Evolutionary conservation across 2,329 filamentous ascomycete species (phyloP), one percentile per base, ranked within the genome.

Genomic region (Fusarium sp.): DNA sequence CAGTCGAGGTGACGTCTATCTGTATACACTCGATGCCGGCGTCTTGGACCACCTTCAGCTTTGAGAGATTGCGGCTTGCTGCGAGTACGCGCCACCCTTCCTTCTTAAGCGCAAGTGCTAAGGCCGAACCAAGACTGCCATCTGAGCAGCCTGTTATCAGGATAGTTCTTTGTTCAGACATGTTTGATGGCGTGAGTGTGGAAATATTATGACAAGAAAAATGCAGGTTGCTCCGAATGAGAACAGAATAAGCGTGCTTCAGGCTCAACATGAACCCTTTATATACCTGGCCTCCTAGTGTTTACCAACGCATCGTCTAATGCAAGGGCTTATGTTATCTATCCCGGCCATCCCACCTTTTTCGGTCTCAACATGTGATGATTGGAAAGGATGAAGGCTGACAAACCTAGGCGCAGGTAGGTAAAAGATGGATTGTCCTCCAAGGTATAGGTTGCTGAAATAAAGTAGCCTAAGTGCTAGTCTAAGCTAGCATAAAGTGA

Each of bases 71-170:
- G 8, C 77, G 74, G 2, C 74, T 74, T 1, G 78, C 75, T 16
- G 77, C 78, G 43, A 78, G 74, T 13, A 80, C 77, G 14, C 69
- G 64, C 64, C 71, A 77, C 11, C 75, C 74, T 3, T 43, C 46
- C 1, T 65, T 50, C n/a, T 75, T 76, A 23, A 80, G 72, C 8
- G 72, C 77, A 1, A 76, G 53, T 12, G 78, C 77, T 3, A 81
- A 67, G 0, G 74, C 72, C 2, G 73, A 72, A 3, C 79, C 79
- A 2, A 80, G 65, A 25, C 77, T 74, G 11, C 76, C 77, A 13
- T 78, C 76, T 2, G 77, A 79, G 63, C 79, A 80, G 58, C 79
- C 78, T 1, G 79, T 79, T n/a, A 81, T 69, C 7, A 80, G 64
- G 16, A 79, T 73, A 2, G 73, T 77, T 23, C 54, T 48, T 14